Conservation (phyloP, 2,329 filamentous ascomycete genomes). For the Botrytis elliptica region DNA sequence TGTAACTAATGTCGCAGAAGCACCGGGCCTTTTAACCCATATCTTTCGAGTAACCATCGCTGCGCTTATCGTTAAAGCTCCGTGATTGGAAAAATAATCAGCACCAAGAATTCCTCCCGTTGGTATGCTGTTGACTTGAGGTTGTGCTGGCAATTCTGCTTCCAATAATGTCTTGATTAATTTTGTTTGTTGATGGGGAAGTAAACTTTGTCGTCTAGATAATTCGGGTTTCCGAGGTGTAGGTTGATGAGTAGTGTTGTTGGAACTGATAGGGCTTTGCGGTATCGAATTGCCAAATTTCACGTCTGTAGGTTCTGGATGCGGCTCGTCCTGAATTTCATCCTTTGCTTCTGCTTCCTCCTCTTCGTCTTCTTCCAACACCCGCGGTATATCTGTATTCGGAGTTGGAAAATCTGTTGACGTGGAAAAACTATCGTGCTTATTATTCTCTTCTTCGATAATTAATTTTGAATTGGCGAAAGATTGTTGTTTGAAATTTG, state of each 20-base stretch:
- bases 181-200: slow-evolving; percentile 47
- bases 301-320: slow-evolving; percentile 12
- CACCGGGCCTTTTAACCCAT: slow-evolving; percentile 87
- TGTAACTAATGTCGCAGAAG: slow-evolving; percentile 82
- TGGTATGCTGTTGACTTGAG: slow-evolving; percentile 37
- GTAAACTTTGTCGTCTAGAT: slow-evolving; percentile 44
- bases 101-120: neutral
- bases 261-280: slow-evolving; percentile 18
- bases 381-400: slow-evolving; percentile 34
- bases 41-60: slow-evolving; percentile 73
- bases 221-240: slow-evolving; percentile 31
- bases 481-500: slow-evolving; percentile 4
- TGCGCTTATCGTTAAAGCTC: slow-evolving; percentile 35
- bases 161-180: slow-evolving; percentile 55
- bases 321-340: slow-evolving; percentile 13
- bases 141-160: slow-evolving; percentile 39
- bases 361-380: slow-evolving; percentile 29
- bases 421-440: slow-evolving; percentile 33
- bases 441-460: slow-evolving; percentile 20
- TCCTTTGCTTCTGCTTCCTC: neutral
- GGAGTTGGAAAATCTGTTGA: slow-evolving; percentile 37
- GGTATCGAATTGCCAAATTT: slow-evolving; percentile 10
- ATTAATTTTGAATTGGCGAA: slow-evolving; percentile 3
- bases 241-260: neutral
- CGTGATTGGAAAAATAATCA: slow-evolving; percentile 39